A percentile compares a stretch with the other conserved stretches of the same genome.
These are phyloP conservation scores for Drosera capensis DNA, from an alignment of 148 eudicot genomes.

Conservation along the genomic window DNA sequence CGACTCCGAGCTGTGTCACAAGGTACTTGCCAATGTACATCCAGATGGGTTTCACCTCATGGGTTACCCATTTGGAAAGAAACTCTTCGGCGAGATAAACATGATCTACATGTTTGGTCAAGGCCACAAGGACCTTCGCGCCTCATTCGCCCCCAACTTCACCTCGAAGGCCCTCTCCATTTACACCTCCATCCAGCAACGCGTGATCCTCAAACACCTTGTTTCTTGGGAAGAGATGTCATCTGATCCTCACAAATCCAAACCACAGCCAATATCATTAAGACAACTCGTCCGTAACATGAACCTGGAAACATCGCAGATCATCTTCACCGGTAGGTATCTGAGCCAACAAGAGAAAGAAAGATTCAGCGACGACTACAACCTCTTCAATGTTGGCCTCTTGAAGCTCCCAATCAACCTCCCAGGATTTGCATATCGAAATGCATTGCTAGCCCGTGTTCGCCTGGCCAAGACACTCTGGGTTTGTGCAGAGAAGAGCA, in stretches of 20 bases:
- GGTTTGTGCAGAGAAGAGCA: conserved; percentile 39
- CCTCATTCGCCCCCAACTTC: conserved; percentile 62
- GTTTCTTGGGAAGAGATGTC: conserved; percentile 6
- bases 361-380: conserved; percentile 42
- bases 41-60: conserved; percentile 71
- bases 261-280: conserved; percentile 26
- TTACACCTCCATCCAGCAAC: conserved; percentile 42
- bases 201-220: conserved; percentile 35
- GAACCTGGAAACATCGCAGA: conserved; percentile 81
- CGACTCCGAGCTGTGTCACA: conserved; percentile 39
- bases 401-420: conserved; percentile 64
- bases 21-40: conserved; percentile 52
- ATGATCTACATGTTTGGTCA: conserved; percentile 71
- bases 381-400: conserved; percentile 50
- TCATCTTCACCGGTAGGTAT: conserved; percentile 66
- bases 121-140: conserved; percentile 70
- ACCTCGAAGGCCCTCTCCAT: conserved; percentile 55
- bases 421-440: conserved; percentile 60
- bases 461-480: conserved; percentile 30
- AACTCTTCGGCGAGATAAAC: conserved; percentile 66
- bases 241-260: too few relatives aligned
- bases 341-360: conserved; percentile 15
- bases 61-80: conserved; percentile 83
- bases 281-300: conserved; percentile 48
- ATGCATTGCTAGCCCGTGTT: conserved; percentile 46